phyloP scores from a whole-genome alignment of 2,329 filamentous ascomycete species.

The Pseudopithomyces chartarum region DNA sequence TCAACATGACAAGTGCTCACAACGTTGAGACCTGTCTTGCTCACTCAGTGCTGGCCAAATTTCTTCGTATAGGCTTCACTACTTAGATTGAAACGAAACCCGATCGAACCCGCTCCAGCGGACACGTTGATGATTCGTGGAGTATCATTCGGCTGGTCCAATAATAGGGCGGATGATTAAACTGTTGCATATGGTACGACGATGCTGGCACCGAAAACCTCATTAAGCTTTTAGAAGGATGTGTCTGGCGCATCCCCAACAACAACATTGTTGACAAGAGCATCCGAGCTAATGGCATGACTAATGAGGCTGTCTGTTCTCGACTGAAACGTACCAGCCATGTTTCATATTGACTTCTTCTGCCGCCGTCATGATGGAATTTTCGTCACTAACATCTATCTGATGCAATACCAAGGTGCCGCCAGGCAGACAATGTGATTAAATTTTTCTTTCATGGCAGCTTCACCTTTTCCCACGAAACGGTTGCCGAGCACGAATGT shows the following conservation, averaged over 20 bases:
- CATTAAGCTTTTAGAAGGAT: conserved; percentile 21
- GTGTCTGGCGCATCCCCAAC: conserved; percentile 18
- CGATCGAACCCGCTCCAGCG: conserved; percentile 35
- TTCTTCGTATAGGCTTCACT: no score
- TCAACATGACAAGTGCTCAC: no score
- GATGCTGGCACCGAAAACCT: conserved; percentile 30
- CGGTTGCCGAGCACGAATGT: conserved; percentile 26
- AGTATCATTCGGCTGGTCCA: conserved; percentile 17
- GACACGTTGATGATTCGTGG: conserved; percentile 40
- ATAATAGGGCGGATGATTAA: conserved; percentile 17
- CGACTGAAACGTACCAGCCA: conserved; percentile 19
- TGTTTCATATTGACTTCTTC: conserved; percentile 25
- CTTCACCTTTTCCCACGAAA: conserved; percentile 24
- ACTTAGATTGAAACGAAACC: no score
- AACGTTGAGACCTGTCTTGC: no score
- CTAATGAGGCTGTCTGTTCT: background rate
- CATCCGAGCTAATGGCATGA: conserved; percentile 28
- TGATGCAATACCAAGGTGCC: conserved; percentile 44
- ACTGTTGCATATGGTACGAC: conserved; percentile 19
- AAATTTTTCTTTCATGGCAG: conserved; percentile 26
- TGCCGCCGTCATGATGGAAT: conserved; percentile 46
- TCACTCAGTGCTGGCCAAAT: no score
- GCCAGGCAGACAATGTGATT: conserved; percentile 20
- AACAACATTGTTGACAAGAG: conserved; percentile 47
- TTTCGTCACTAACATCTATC: conserved; percentile 50